phyloP scores from a whole-genome alignment of 768 basidiomycete species.

The Kwoniella pini region DNA sequence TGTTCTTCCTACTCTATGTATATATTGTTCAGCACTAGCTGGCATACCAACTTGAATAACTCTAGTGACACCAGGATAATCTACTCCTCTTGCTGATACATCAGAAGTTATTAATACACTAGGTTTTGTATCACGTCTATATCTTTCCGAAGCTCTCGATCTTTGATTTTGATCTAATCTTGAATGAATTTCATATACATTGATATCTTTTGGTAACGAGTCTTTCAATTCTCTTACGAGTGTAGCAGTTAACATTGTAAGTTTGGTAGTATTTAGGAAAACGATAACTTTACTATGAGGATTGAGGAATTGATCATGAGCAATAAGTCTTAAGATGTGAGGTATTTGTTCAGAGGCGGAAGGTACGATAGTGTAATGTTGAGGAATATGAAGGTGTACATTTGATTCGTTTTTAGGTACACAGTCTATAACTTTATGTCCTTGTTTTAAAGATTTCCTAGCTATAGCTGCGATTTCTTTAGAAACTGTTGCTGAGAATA shows the following conservation, averaged over 20 bases:
- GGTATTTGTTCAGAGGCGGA: slow-evolving; percentile 69
- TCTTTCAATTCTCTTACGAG: slow-evolving; percentile 62
- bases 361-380: slow-evolving; percentile 76
- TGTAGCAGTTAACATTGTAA: slow-evolving; percentile 72
- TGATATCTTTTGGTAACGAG: slow-evolving; percentile 62
- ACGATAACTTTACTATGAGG: slow-evolving; percentile 73
- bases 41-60: slow-evolving; percentile 91
- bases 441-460: slow-evolving; percentile 61
- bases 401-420: slow-evolving; percentile 65
- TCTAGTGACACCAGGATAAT: slow-evolving; percentile 84
- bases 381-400: slow-evolving; percentile 71
- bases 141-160: slow-evolving; percentile 62
- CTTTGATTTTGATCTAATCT: slow-evolving; percentile 67
- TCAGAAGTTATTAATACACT: slow-evolving; percentile 80
- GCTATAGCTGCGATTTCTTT: slow-evolving; percentile 71
- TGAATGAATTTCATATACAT: slow-evolving; percentile 79
- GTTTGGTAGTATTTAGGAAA: slow-evolving; percentile 81
- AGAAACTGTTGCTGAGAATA: slow-evolving; percentile 87
- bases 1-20: slow-evolving; percentile 83
- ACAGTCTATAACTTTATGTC: slow-evolving; percentile 73
- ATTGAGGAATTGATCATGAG: slow-evolving; percentile 80
- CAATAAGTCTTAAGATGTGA: slow-evolving; percentile 74
- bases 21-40: slow-evolving; percentile 67
- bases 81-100: slow-evolving; percentile 82
- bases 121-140: slow-evolving; percentile 62